A percentile compares a stretch with the other conserved stretches of the same genome.
phyloP scores from a whole-genome alignment of 148 eudicot species.

The Rhododendron simsii region DNA sequence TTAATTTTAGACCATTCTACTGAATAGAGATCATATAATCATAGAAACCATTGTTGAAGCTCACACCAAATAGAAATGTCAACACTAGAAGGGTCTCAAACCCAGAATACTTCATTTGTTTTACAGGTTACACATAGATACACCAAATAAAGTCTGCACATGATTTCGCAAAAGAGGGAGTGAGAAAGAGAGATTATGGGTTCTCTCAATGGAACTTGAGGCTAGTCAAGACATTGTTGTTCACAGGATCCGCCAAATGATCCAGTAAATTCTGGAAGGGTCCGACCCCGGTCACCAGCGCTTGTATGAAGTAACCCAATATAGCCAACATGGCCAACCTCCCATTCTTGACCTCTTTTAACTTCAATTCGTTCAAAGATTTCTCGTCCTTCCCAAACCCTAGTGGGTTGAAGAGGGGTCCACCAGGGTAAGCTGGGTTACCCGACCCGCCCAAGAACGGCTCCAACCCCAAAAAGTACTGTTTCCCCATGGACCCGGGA shows the following conservation, averaged over 20 bases:
- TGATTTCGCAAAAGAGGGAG: constrained; percentile 11
- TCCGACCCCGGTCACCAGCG: constrained; percentile 87
- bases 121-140: constrained; percentile 13
- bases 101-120: not conserved
- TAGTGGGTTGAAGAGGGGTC: constrained; percentile 92
- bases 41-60: not conserved
- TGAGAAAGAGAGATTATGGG: not conserved
- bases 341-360: constrained; percentile 94
- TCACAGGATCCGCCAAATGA: constrained; percentile 94
- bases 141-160: constrained; percentile 23
- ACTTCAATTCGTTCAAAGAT: constrained; percentile 83
- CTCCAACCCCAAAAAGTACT: constrained; percentile 85
- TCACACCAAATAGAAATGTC: not conserved
- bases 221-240: constrained; percentile 92
- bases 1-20: not conserved
- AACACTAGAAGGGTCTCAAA: not conserved
- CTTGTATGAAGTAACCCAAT: constrained; percentile 84
- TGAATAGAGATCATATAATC: not conserved
- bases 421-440: constrained; percentile 95
- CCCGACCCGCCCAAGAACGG: constrained; percentile 76
- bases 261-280: constrained; percentile 89
- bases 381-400: constrained; percentile 97
- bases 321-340: constrained; percentile 94
- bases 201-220: constrained; percentile 76
- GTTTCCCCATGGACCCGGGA: constrained; percentile 95